Conservation (phyloP, 192 early-diverging fungal species). For the Chytriomyces sp. region DNA sequence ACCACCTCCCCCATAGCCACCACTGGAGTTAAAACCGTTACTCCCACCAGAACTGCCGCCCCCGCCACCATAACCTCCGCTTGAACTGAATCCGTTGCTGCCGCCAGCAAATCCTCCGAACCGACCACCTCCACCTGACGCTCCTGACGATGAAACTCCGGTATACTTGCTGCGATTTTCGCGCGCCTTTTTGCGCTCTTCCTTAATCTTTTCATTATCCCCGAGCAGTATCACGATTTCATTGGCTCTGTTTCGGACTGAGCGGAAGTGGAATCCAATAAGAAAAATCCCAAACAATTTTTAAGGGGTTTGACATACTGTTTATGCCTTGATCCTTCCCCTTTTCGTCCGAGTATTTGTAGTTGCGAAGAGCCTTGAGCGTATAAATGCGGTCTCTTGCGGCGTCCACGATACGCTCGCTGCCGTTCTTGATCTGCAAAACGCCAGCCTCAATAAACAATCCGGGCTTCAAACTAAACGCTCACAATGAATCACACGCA, state of each 20-base stretch:
- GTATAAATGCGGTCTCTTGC: conserved; percentile 84
- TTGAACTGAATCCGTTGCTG: conserved; percentile 30
- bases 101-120: conserved; percentile 71
- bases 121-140: conserved; percentile 40
- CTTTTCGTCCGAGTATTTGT: conserved; percentile 88
- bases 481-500: not conserved
- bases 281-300: not conserved
- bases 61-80: conserved; percentile 51
- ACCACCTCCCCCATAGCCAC: not conserved
- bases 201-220: conserved; percentile 77
- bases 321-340: conserved; percentile 98
- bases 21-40: not conserved
- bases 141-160: conserved; percentile 63
- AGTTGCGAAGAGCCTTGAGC: conserved; percentile 86
- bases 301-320: conserved; percentile 55
- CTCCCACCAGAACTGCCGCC: conserved; percentile 68
- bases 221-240: conserved; percentile 85
- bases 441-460: not conserved
- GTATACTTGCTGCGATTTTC: conserved; percentile 89
- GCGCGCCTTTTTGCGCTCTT: conserved; percentile 88
- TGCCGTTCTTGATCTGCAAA: conserved; percentile 81
- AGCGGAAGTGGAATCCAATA: not conserved
- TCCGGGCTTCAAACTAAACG: not conserved
- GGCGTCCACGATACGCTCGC: conserved; percentile 89
- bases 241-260: conserved; percentile 86